Percentiles rank a stretch among this genome's conserved stretches.
Evolutionary conservation across 352 stramenopile genomes (phyloP).

Genomic region (Aphanomyces euteiches): DNA sequence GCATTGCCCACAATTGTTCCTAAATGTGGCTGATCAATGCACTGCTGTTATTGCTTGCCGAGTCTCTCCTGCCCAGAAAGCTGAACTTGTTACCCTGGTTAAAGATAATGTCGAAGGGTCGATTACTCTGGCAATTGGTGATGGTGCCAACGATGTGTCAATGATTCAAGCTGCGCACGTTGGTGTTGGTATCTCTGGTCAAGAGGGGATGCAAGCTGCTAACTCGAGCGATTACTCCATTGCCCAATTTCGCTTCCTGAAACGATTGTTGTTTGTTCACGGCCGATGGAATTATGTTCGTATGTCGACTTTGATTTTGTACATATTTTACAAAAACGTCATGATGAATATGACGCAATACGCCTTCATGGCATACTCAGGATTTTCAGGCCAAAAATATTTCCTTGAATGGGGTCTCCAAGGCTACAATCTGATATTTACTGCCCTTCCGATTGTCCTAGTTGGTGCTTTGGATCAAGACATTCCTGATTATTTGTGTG

Average conservation of each 20-base stretch:
- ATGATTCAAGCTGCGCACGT: constrained; percentile 95
- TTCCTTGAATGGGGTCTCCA: constrained; percentile 83
- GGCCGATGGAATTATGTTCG: constrained; percentile 93
- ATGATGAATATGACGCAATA: constrained; percentile 94
- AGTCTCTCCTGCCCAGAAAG: constrained; percentile 92
- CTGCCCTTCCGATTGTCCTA: constrained; percentile 76
- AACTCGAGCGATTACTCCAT: constrained; percentile 95
- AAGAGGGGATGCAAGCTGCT: constrained; percentile 93
- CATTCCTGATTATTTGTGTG: constrained; percentile 57
- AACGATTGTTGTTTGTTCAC: constrained; percentile 88
- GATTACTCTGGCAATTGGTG: constrained; percentile 88
- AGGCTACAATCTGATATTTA: constrained; percentile 88
- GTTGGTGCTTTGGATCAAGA: constrained; percentile 85
- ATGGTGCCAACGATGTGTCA: constrained; percentile 94
- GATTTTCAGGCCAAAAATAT: constrained; percentile 85
- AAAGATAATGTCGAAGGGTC: constrained; percentile 81
- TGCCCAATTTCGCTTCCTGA: constrained; percentile 91
- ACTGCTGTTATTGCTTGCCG: constrained; percentile 90
- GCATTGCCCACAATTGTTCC: constrained; percentile 62
- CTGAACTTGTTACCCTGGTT: constrained; percentile 88
- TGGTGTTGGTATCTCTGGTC: constrained; percentile 89
- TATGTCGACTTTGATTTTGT: constrained; percentile 90
- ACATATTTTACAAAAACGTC: constrained; percentile 96
- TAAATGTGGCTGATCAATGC: constrained; percentile 80
- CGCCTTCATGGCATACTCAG: constrained; percentile 91